Evolutionary conservation across 176 grass and related monocot genomes (phyloP).

Genomic region (Zoysia japonica): DNA sequence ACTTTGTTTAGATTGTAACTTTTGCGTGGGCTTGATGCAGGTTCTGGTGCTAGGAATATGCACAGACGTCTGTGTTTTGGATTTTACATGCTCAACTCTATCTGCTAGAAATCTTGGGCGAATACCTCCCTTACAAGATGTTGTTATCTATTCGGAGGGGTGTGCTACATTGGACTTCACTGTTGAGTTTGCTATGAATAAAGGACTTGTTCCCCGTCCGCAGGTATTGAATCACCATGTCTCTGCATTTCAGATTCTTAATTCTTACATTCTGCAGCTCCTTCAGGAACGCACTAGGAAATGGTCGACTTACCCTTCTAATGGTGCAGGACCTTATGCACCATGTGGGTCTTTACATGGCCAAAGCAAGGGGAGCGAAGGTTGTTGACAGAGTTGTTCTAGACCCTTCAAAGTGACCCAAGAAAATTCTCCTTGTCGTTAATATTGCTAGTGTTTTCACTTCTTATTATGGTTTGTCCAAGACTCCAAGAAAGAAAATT

Average conservation of each 20-base stretch:
- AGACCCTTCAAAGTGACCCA: constrained; percentile 15
- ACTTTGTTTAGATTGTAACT: constrained; percentile 3
- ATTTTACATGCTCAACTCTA: constrained; percentile 74
- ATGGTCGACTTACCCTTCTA: not conserved
- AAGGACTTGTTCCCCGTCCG: constrained; percentile 76
- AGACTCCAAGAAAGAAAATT: too few relatives aligned
- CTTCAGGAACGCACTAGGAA: too few relatives aligned
- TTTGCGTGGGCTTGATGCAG: constrained; percentile 46
- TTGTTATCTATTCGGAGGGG: constrained; percentile 80
- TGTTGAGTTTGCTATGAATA: constrained; percentile 60
- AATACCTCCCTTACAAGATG: constrained; percentile 71
- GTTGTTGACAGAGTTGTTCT: constrained; percentile 62
- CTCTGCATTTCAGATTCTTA: not conserved
- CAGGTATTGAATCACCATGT: constrained; percentile 49
- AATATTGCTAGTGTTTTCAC: constrained; percentile 19
- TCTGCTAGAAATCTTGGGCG: constrained; percentile 76
- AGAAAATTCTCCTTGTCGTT: not conserved
- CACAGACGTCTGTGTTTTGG: constrained; percentile 81
- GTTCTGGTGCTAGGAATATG: constrained; percentile 82
- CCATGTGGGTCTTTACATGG: constrained; percentile 85
- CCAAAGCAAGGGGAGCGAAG: constrained; percentile 73
- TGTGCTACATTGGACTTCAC: constrained; percentile 91
- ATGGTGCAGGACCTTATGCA: constrained; percentile 74
- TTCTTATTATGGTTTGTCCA: not conserved
- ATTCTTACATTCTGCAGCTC: not conserved